phyloP scores from a whole-genome alignment of 2,329 filamentous ascomycete genomes.

The Sclerotinia borealis region DNA sequence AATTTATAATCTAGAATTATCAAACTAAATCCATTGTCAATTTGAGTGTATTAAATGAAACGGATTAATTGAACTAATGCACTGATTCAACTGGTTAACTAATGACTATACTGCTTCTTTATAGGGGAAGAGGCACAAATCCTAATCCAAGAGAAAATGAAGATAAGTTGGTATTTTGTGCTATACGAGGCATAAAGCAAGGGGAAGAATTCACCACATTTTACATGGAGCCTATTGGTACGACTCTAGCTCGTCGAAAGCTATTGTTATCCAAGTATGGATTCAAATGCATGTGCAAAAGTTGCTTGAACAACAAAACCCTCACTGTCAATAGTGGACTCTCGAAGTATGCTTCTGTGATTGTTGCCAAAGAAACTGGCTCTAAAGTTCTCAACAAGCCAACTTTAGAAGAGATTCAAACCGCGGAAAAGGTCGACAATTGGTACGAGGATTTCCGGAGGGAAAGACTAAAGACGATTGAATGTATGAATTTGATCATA shows the following conservation, averaged over 20 bases:
- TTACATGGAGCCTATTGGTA: background rate
- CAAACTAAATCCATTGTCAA: no score
- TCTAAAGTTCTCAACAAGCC: background rate
- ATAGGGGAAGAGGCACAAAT: no score
- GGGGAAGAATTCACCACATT: background rate
- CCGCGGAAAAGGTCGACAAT: background rate
- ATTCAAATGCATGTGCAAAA: background rate
- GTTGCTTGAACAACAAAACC: background rate
- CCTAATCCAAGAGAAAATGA: no score
- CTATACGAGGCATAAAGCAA: background rate
- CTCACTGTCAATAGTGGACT: accelerated
- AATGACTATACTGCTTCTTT: no score
- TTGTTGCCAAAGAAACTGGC: background rate
- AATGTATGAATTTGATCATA: background rate
- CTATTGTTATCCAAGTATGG: background rate
- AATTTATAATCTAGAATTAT: no score
- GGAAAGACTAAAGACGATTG: background rate
- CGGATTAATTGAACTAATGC: no score
- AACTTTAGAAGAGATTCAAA: background rate
- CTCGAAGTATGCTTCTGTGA: background rate
- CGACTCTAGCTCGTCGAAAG: background rate
- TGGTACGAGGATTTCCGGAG: background rate
- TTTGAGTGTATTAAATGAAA: no score
- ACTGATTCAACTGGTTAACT: no score
- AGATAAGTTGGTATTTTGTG: background rate